Base-by-base conservation (phyloP, 1,284 basidiomycete genomes). In the Melampsora larici-populina region DNA sequence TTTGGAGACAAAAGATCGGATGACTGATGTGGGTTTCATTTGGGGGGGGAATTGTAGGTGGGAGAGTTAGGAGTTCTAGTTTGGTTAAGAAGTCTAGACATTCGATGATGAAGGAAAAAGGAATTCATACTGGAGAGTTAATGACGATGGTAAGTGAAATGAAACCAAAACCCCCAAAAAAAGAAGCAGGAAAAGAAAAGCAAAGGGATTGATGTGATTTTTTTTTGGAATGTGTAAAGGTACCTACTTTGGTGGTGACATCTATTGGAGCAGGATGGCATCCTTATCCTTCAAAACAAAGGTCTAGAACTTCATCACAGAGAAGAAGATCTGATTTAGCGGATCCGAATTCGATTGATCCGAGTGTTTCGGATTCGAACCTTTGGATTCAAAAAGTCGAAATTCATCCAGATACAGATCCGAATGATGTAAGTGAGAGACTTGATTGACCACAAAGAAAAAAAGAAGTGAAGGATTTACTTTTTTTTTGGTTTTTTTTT, bases 211-310 rank as follows among this genome's bases (percentile, higher is more conserved):
- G 6, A 18, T 68, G 0, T 48, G 43, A 46, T 55, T 3, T 11
- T 49, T 64, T 51, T 1, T 51, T 64, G 43, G 24, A 69, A 1
- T 11, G 96, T 86, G 89, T 92, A 2, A 95, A 96, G 91, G 89
- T 94, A 0, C 94, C 94, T 11, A 90, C 91, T 0, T 84, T 97
- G 24, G 89, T 97, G 79, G 90, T 91, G 31, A 90, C 92, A 9
- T 90, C 92, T 7, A 89, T 96, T 66, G 93, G 91, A 78, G 91
- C 91, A 69, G 91, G 92, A 60, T 90, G 90, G 86, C 86, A 87
- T 51, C 90, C 88, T 2, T 33, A 60, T 33, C 46, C 17, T 13
- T 18, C 62, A 40, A 36, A 21, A 31, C 7, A 9, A 18, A 89
- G 88, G 7, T 88, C 88, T 36, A 36, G 36, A 36, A 36, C 36